Conservation (phyloP, 208 protist species). For the Blechomonas ayalai region DNA sequence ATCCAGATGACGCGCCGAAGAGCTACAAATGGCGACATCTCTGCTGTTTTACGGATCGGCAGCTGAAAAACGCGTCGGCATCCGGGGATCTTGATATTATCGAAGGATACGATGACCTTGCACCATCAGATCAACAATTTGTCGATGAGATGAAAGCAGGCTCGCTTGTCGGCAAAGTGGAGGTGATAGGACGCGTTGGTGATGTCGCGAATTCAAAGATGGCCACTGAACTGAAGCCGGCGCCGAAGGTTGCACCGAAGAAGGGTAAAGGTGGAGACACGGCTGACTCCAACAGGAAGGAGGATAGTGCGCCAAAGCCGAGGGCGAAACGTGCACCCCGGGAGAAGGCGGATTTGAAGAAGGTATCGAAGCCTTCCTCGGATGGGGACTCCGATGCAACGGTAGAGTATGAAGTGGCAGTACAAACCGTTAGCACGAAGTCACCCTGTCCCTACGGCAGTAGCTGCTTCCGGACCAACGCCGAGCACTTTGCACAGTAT, state of each 20-base stretch:
- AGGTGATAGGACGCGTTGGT: constrained; percentile 52
- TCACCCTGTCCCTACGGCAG: constrained; percentile 57
- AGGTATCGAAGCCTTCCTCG: constrained; percentile 12
- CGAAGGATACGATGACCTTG: constrained; percentile 52
- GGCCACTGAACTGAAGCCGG: constrained; percentile 15
- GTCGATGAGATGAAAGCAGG: constrained; percentile 57
- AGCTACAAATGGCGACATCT: constrained; percentile 78
- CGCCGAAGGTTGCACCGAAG: constrained; percentile 3
- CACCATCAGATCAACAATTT: constrained; percentile 38
- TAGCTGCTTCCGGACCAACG: constrained; percentile 59
- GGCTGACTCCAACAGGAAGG: constrained; percentile 5
- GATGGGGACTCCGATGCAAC: constrained; percentile 54
- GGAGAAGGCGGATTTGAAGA: not conserved
- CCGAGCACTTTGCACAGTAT: constrained; percentile 59
- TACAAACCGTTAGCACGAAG: constrained; percentile 23
- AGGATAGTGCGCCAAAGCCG: too few species aligned
- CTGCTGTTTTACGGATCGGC: constrained; percentile 77
- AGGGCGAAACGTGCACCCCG: constrained; percentile 6
- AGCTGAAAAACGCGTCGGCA: constrained; percentile 52
- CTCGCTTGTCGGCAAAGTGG: constrained; percentile 29
- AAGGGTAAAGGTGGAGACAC: constrained; percentile 3
- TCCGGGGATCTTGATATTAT: constrained; percentile 53
- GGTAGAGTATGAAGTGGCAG: constrained; percentile 61
- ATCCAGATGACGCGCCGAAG: constrained; percentile 26
- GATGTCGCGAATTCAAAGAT: constrained; percentile 53